phyloP scores from a whole-genome alignment of 768 basidiomycete species.

The Pleurotus djamor region DNA sequence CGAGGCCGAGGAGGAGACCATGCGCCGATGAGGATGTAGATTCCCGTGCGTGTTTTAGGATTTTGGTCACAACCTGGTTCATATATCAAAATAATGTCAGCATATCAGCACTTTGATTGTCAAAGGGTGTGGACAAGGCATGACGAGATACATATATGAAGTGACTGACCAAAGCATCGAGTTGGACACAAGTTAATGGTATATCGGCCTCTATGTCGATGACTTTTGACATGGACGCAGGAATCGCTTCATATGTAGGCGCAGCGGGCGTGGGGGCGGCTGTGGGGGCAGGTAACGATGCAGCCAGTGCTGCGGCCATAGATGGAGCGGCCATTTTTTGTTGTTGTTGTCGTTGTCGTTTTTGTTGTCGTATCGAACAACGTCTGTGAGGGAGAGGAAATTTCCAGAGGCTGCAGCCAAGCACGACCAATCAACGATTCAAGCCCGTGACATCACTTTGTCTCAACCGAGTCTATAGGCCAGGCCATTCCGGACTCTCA shows the following conservation, averaged over 20 bases:
- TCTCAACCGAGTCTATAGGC: too few relatives aligned
- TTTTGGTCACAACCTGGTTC: slow-evolving; percentile 84
- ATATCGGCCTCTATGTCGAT: slow-evolving; percentile 94
- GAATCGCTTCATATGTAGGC: slow-evolving; percentile 82
- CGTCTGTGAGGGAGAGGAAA: slow-evolving; percentile 1
- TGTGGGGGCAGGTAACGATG: slow-evolving; percentile 69
- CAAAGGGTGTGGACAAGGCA: background rate
- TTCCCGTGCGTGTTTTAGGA: slow-evolving; percentile 90
- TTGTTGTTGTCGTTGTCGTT: background rate
- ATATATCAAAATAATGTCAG: too few relatives aligned
- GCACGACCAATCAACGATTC: slow-evolving; percentile 10
- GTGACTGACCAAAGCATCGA: slow-evolving; percentile 79
- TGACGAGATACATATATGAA: too few relatives aligned
- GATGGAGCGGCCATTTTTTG: slow-evolving; percentile 65
- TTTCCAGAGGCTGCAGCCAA: slow-evolving; percentile 14
- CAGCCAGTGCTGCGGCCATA: slow-evolving; percentile 92
- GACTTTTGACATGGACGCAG: slow-evolving; percentile 88
- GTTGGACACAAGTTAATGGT: slow-evolving; percentile 72
- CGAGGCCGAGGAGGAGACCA: slow-evolving; percentile 87
- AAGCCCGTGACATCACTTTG: too few relatives aligned
- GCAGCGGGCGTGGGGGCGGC: slow-evolving; percentile 59
- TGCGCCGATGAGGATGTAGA: slow-evolving; percentile 69
- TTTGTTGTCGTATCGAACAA: slow-evolving; percentile 9
- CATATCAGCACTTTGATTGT: background rate
- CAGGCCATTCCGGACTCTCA: too few relatives aligned